These are phyloP conservation scores for Amoebophrya sp. DNA, from an alignment of 169 alveolate species.

Conservation along the genomic window DNA sequence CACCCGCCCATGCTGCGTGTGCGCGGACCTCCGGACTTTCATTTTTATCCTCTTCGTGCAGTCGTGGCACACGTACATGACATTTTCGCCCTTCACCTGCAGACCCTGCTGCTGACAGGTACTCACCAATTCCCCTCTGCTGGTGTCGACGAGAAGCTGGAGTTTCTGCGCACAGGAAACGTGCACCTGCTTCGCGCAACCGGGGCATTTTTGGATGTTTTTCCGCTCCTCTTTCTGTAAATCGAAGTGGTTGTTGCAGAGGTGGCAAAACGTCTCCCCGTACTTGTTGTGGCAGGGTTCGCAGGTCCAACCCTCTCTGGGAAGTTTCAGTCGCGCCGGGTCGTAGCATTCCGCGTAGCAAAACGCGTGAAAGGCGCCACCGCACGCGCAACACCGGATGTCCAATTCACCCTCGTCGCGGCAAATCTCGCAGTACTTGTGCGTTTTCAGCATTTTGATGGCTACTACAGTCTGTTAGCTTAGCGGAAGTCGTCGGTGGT, in stretches of 20 bases:
- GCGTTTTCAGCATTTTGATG: neutral
- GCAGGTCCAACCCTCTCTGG: neutral
- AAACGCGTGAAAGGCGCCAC: neutral
- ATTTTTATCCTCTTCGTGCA: neutral
- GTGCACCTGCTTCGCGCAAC: neutral
- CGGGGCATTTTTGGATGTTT: neutral
- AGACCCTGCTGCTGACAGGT: neutral
- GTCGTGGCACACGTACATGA: neutral
- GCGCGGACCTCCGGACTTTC: neutral
- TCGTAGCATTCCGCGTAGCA: neutral
- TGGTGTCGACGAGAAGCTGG: neutral
- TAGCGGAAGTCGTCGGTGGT: too few species aligned
- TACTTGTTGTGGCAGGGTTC: neutral
- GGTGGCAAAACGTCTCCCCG: neutral
- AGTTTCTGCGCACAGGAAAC: neutral
- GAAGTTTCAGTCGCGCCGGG: neutral
- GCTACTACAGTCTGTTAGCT: too few species aligned
- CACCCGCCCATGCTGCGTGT: neutral
- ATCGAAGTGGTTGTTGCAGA: neutral
- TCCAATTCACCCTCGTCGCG: neutral
- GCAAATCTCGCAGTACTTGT: slow-evolving; percentile 23
- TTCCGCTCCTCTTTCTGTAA: neutral
- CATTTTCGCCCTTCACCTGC: neutral
- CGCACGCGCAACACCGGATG: neutral
- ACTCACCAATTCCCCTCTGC: neutral